Percentiles rank a stretch among this genome's conserved stretches.
Conservation (phyloP, 192 early-diverging fungal species). For the Neocallimastix lanati region DNA sequence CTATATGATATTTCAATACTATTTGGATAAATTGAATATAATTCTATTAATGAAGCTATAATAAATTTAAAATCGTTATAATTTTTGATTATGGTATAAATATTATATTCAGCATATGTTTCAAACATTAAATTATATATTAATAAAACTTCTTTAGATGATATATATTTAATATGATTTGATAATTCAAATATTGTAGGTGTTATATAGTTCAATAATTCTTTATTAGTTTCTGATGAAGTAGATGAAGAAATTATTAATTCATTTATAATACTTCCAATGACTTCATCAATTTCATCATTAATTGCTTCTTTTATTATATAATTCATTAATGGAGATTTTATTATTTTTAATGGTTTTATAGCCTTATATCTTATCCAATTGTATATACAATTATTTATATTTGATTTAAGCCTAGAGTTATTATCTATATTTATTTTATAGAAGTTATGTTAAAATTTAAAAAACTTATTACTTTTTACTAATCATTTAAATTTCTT, state of each 20-base stretch:
- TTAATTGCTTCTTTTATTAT: not conserved
- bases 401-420: not conserved
- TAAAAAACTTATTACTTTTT: too few species aligned
- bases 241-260: not conserved
- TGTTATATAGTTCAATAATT: not conserved
- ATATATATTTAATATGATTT: not conserved
- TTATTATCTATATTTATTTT: not conserved
- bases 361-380: not conserved
- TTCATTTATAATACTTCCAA: not conserved
- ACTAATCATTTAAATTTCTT: too few species aligned
- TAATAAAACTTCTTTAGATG: not conserved
- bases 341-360: not conserved
- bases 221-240: not conserved
- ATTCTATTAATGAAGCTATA: not conserved
- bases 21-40: not conserved
- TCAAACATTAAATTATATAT: not conserved
- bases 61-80: not conserved
- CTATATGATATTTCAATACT: not conserved
- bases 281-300: not conserved
- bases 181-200: not conserved
- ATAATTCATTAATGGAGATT: not conserved
- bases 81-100: not conserved
- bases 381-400: not conserved
- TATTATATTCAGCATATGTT: not conserved
- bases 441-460: too few species aligned